Percentiles rank a stretch among this genome's conserved stretches.
phyloP scores from a whole-genome alignment of 805 yeast genomes.

The Geotrichum ghanense region DNA sequence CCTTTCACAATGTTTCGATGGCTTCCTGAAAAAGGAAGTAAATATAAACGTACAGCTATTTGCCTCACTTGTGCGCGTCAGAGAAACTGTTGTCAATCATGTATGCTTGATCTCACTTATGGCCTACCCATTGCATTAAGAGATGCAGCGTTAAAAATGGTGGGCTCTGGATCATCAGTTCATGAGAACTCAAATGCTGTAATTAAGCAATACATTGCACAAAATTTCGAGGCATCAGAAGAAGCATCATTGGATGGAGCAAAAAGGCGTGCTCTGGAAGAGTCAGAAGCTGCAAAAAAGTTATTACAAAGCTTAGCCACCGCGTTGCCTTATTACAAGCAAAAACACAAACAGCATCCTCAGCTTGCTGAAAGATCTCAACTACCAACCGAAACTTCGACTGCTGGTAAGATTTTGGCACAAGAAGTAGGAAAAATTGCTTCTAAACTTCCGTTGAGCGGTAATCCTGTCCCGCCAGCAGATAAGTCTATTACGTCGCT shows the following conservation, averaged over 20 bases:
- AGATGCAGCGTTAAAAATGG: constrained; percentile 69
- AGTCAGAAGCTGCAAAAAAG: constrained; percentile 32
- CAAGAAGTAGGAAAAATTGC: constrained; percentile 42
- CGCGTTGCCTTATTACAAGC: constrained; percentile 21
- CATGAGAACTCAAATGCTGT: constrained; percentile 40
- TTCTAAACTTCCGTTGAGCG: constrained; percentile 57
- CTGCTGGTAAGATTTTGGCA: constrained; percentile 9
- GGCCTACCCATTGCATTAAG: constrained; percentile 71
- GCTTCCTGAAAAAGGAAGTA: constrained; percentile 38
- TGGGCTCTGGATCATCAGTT: constrained; percentile 27
- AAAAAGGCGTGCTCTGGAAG: constrained; percentile 10
- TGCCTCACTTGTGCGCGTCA: constrained; percentile 73
- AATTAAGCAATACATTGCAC: constrained; percentile 45
- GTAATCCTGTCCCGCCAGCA: constrained; percentile 36
- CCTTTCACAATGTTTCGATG: constrained; percentile 77
- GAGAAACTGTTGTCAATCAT: constrained; percentile 77
- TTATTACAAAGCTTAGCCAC: constrained; percentile 40
- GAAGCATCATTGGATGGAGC: background rate
- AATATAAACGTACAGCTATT: constrained; percentile 50
- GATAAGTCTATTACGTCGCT: constrained; percentile 40
- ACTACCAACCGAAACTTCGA: constrained; percentile 7
- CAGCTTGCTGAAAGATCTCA: constrained; percentile 10
- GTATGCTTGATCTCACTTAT: constrained; percentile 72
- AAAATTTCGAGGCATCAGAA: constrained; percentile 30
- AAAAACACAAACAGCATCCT: constrained; percentile 8